Evolutionary conservation across 768 basidiomycete species (phyloP), one percentile per base, ranked within the genome.

Genomic region (Chalciporus pseudorubinellus): DNA sequence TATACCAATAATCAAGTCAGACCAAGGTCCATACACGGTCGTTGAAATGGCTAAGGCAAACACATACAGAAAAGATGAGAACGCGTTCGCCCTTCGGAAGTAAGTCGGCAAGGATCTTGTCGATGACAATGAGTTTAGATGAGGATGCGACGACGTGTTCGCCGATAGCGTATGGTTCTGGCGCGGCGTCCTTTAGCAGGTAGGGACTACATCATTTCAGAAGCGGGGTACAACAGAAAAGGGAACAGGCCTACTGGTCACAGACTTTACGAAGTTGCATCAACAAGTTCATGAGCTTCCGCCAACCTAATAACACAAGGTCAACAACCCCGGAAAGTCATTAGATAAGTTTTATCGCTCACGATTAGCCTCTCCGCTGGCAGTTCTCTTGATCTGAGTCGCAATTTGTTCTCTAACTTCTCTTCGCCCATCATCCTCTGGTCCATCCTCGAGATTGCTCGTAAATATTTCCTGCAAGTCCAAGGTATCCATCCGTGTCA

Each of bases 251-350:
- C n/a, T n/a, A n/a, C n/a, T 88, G 86, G 59, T 85, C 84, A 65
- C 86, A 88, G 43, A 85, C 77, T 72, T 80, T 79, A 40, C 85
- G 76, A 11, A 89, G 70, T 65, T 88, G 85, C 73, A 88, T 78
- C 41, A 89, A 63, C n/a, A 88, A 71, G 64, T 85, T 85, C 78
- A 82, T 82, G 39, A 84, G 70, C 53, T 75, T 76, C 50, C 68
- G 74, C 75, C 78, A 84, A 47, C 73, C 80, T 82, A 51, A n/a
- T 39, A 2, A 21, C n/a, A 33, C 8, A 16, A 28, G 2, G 20
- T 46, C 18, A 61, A 39, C 12, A 16, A 53, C 19, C 1, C 31
- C 10, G 8, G 3, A 41, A 46, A 36, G 31, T 1, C 31, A 6
- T 33, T 6, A 36, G 1, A 16, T 16, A 31, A 2, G 16, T 46